These are phyloP conservation scores for Colletotrichum orbiculare DNA, from an alignment of 2,329 filamentous ascomycete species.

Conservation along the genomic window DNA sequence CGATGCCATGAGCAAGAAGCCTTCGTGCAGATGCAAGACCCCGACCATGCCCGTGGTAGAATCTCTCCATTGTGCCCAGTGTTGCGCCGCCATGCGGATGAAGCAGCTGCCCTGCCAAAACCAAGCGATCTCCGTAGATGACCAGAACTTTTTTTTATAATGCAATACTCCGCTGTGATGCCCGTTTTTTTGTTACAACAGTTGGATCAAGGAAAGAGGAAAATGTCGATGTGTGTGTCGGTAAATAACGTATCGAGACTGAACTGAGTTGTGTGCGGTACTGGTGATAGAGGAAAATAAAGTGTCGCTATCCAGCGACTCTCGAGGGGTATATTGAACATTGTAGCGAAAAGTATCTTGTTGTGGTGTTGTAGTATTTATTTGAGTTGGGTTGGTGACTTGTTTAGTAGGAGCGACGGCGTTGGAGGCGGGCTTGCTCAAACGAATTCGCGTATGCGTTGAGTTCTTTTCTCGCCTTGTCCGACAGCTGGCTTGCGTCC, in stretches of 20 bases:
- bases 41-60: slow-evolving; percentile 28
- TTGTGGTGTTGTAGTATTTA: slow-evolving; percentile 31
- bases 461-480: slow-evolving; percentile 82
- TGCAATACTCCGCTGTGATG: slow-evolving; percentile 62
- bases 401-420: slow-evolving; percentile 65
- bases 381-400: neutral
- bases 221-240: slow-evolving; percentile 34
- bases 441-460: slow-evolving; percentile 89
- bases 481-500: slow-evolving; percentile 71
- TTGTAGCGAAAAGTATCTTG: slow-evolving; percentile 41
- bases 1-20: slow-evolving; percentile 49
- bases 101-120: slow-evolving; percentile 43
- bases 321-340: slow-evolving; percentile 37
- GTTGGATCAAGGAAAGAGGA: slow-evolving; percentile 38
- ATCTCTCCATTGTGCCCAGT: slow-evolving; percentile 37
- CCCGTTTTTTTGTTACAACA: slow-evolving; percentile 57
- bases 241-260: slow-evolving; percentile 38
- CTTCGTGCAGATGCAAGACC: slow-evolving; percentile 34
- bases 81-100: slow-evolving; percentile 43
- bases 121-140: slow-evolving; percentile 41
- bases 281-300: slow-evolving; percentile 24
- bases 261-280: slow-evolving; percentile 47
- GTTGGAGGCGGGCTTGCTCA: slow-evolving; percentile 77
- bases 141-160: slow-evolving; percentile 52
- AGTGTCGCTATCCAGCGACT: slow-evolving; percentile 36